Percentiles rank a stretch among this genome's conserved stretches.
Evolutionary conservation across 2,329 filamentous ascomycete species (phyloP).

Genomic region (Sporothrix dimorphospora): DNA sequence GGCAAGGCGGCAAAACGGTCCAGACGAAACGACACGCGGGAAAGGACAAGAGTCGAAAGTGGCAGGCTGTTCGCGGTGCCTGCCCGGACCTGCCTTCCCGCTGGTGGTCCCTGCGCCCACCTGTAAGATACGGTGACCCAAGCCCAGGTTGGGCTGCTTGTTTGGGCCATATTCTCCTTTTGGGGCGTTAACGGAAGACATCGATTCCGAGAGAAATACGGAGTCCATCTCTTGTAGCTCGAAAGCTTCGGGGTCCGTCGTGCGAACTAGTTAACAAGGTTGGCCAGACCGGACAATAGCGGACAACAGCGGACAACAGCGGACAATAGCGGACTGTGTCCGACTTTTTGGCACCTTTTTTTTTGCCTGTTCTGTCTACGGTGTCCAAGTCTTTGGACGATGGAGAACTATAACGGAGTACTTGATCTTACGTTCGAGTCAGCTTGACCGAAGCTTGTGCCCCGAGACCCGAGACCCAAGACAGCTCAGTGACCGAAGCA

Average conservation of each 20-base stretch:
- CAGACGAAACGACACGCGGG: neutral
- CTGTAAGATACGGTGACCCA: neutral
- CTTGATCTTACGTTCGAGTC: no score
- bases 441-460: no score
- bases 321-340: neutral
- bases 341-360: neutral
- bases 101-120: no score
- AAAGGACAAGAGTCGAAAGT: neutral
- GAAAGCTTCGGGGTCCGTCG: conserved; percentile 1
- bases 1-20: conserved; percentile 13
- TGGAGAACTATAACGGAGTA: no score
- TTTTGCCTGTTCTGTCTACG: neutral
- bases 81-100: no score
- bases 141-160: neutral
- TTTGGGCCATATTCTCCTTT: neutral
- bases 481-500: no score
- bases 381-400: neutral
- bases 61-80: neutral
- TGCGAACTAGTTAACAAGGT: neutral
- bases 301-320: no score
- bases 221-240: no score
- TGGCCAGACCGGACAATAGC: neutral
- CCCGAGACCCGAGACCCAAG: no score
- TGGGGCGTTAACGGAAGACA: neutral
- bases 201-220: no score